Evolutionary conservation across 2,329 filamentous ascomycete genomes (phyloP), one percentile per base, ranked within the genome.

Genomic region (Colletotrichum gloeosporioides): DNA sequence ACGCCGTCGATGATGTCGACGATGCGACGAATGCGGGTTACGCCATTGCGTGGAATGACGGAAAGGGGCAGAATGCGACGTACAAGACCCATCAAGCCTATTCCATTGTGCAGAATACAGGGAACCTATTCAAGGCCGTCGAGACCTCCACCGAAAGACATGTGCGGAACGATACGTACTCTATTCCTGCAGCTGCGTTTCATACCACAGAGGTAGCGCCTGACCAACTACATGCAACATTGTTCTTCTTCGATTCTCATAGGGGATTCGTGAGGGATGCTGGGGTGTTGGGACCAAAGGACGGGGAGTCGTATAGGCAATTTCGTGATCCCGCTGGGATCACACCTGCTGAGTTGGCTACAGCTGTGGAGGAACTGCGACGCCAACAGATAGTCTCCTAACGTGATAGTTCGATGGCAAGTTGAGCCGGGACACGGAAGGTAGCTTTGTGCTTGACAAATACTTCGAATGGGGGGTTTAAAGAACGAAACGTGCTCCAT

Each of bases 181-280:
- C 77, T 4, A 79, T 86, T 25, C 80, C 83, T 3, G 80, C 80
- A 9, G 82, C 77, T 2, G 74, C 68, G 6, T 84, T 80, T 61
- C 85, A 86, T 75, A 77, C 68, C 1, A 78, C 80, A 9, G 79
- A 79, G 2, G 83, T 86, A 3, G 70, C 77, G 4, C 80, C 82
- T 0, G 77, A 83, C 9, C 66, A 57, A 3, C 66, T 85, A 0
- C 83, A 85, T 59, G 84, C 85, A 2, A 85, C 84, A 1, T 49
- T 86, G 5, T 84, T 84, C 79, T 81, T 83, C 63, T 86, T 86
- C 66, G 84, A 86, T 71, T 80, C 83, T 1, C 63, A 55, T 13
- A 81, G 82, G 2, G 84, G 84, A 9, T 85, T 82, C 65, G 71
- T 78, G 6, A 69, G 79, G 55, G 80, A 83, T 66, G 83, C 82